Percentiles rank a stretch among this genome's conserved stretches.
Evolutionary conservation across 495 filamentous ascomycete genomes (phyloP).

Genomic region (Acidomyces sp.): DNA sequence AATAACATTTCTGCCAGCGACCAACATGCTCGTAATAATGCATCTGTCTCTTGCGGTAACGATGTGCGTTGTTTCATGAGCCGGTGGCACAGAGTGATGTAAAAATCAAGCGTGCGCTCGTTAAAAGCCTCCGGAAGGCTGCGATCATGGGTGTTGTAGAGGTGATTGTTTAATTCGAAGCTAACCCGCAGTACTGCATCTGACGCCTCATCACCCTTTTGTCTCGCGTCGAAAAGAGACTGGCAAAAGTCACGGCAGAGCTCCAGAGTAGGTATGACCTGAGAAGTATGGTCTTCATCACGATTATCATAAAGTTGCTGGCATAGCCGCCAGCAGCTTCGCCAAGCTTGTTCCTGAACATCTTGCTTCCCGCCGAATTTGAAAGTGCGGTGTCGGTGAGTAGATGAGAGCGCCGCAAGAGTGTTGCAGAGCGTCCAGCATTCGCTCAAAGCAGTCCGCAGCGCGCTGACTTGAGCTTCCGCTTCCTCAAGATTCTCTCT

Average conservation of each 20-base stretch:
- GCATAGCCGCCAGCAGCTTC: constrained; percentile 82
- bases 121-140: constrained; percentile 76
- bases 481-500: constrained; percentile 31
- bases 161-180: constrained; percentile 88
- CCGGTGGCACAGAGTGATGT: constrained; percentile 81
- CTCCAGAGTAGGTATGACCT: constrained; percentile 66
- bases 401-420: constrained; percentile 68
- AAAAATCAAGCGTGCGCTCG: constrained; percentile 83
- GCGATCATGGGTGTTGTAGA: constrained; percentile 82
- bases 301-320: constrained; percentile 73
- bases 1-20: constrained; percentile 86
- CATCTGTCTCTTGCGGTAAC: constrained; percentile 65
- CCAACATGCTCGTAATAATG: constrained; percentile 78
- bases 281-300: constrained; percentile 57
- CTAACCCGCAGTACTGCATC: constrained; percentile 82
- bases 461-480: constrained; percentile 54
- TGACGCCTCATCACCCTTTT: constrained; percentile 56
- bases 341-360: constrained; percentile 74
- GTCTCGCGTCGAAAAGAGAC: constrained; percentile 69
- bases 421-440: constrained; percentile 95
- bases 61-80: constrained; percentile 83
- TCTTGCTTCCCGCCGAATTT: constrained; percentile 54
- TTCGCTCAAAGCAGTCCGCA: constrained; percentile 68
- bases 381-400: constrained; percentile 67
- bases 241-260: constrained; percentile 87